Evolutionary conservation across 805 yeast genomes (phyloP), one percentile per base, ranked within the genome.

Genomic region (Ogataea populi-albae): DNA sequence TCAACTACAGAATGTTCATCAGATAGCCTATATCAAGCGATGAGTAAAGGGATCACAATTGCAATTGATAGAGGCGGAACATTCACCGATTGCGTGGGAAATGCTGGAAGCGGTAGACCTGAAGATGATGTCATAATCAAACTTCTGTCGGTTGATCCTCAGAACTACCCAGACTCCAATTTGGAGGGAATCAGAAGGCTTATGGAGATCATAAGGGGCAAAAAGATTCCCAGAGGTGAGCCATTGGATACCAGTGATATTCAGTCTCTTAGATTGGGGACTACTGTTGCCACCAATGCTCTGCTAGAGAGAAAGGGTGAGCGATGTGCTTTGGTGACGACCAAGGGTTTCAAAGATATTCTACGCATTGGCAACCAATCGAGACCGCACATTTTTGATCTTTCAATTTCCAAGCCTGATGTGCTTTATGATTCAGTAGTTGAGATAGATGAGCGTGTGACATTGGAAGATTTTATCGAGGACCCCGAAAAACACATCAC

Each of bases 231-330:
- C 3, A 68, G 85, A 33, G 75, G 75, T 6, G 58, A 59, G 23
- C 78, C 75, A 3, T 59, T 88, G 40, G 86, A 81, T 40, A 70
- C 86, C 1, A 69, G 78, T 3, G 61, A 62, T 3, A 83, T 87
- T 24, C 78, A 76, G 35, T 73, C 80, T 27, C 77, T 88, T 31
- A 68, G 95, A 37, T 81, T 89, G 84, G 97, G 97, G 3, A 88
- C 97, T 4, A 89, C 97, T 0, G 93, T 88, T 8, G 98, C 98
- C 2, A 91, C 98, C 6, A 91, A 91, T 62, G 96, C 98, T 1
- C 70, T 93, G 22, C 68, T 91, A 41, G 98, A 91, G 55, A 72
- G 98, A 44, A 88, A 88, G 54, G 98, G 98, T 34, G 94, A 88
- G 38, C 66, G 78, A 21, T 89, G 94, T 49, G 94, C 93, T 2